Base-by-base conservation (phyloP, 352 stramenopile genomes). In the Phytophthora megakarya region DNA sequence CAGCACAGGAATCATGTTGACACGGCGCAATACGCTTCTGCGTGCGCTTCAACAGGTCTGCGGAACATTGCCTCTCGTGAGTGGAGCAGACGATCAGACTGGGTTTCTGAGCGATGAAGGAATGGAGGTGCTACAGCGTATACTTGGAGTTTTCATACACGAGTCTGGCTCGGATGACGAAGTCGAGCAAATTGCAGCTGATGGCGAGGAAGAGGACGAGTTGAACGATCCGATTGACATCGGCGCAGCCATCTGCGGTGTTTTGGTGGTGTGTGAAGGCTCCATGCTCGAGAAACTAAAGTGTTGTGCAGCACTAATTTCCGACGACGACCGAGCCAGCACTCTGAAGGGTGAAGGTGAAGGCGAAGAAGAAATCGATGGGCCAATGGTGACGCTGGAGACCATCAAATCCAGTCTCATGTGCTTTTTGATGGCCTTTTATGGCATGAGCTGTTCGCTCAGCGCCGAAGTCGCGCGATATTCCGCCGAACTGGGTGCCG, bases 351-450 rank as follows among this genome's bases (percentile, higher is more conserved):
- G 50, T 2, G 65, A 72, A 32, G 65, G 61, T 12, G 65, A 74
- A 49, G 56, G 52, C 2, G 40, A 74, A 25, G 38, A 61, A 3
- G 61, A 69, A 21, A 43, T n/a, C 12, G 56, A 68, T 6, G 38
- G 32, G 7, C 23, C 47, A 1, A 69, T 70, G n/a, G 76, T 86
- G 5, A 70, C 72, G 23, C 54, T 91, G 15, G 78, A 86, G 50
- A 90, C 71, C 1, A 76, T 93, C 44, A 85, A 80, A 67, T 76
- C 72, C 8, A 80, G 63, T 49, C 72, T 95, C 21, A 90, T 77
- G 68, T 86, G 78, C 51, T 92, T 91, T 57, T 67, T 95, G 19
- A 93, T 95, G 73, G 76, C 81, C 11, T 91, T 95, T 46, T 95
- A 93, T 63, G 86, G 80, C 25, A 90, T 95, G 69, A 93, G 82